These are phyloP conservation scores for Hura crepitans DNA, from an alignment of 441 rosid species.

Conservation along the genomic window DNA sequence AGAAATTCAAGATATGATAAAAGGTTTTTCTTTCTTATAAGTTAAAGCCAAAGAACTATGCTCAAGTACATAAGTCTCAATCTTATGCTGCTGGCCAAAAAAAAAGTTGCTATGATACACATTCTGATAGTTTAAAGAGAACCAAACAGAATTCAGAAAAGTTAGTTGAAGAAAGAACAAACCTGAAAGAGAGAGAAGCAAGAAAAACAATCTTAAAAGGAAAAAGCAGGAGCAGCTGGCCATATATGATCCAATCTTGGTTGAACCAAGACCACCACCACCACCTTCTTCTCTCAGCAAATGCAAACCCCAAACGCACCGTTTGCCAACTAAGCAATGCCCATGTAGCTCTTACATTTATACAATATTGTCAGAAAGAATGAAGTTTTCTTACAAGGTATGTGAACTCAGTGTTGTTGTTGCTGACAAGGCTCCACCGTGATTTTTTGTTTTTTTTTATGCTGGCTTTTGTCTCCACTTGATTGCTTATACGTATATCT, in stretches of 20 bases:
- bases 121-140: not conserved
- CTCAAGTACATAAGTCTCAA: not conserved
- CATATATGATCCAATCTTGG: slow-evolving; percentile 31
- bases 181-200: slow-evolving; percentile 39
- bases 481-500: not conserved
- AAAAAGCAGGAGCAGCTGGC: slow-evolving; percentile 22
- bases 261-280: slow-evolving; percentile 7
- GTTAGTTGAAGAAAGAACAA: not conserved
- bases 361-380: not conserved
- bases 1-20: not conserved
- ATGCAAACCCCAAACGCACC: not conserved
- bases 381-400: not conserved
- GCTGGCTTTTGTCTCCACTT: not conserved
- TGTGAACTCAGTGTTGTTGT: not conserved
- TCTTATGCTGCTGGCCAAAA: not conserved
- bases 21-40: not conserved
- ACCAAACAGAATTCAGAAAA: not conserved
- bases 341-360: not conserved
- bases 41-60: not conserved
- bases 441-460: not conserved
- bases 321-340: slow-evolving; percentile 11
- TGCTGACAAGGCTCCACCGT: slow-evolving; percentile 4
- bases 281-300: not conserved
- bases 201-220: slow-evolving; percentile 20
- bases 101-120: not conserved